These are phyloP conservation scores for Chrysosporium keratinophilum DNA, from an alignment of 2,329 filamentous ascomycete genomes.

Conservation along the genomic window DNA sequence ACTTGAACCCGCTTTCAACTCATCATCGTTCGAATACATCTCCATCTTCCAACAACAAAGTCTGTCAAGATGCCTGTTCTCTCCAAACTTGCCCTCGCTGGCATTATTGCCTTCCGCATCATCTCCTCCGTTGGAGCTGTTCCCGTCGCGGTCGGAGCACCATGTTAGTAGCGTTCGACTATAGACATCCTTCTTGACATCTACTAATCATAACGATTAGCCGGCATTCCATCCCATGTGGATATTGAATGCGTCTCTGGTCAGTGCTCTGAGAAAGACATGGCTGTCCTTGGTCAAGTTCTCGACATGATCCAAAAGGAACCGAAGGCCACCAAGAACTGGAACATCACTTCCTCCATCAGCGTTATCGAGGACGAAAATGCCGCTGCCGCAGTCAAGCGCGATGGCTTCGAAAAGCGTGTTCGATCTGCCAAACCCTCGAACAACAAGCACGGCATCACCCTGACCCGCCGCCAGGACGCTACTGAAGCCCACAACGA, in stretches of 20 bases:
- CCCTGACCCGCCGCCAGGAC: constrained; percentile 6
- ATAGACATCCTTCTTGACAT: not conserved
- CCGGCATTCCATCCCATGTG: constrained; percentile 2
- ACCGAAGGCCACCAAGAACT: constrained; percentile 1
- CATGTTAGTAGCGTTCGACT: not conserved
- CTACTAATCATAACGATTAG: not conserved
- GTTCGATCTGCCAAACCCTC: no score
- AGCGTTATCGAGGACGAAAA: not conserved
- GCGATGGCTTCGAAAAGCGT: no score
- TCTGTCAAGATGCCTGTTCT: not conserved
- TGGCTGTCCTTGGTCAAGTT: not conserved
- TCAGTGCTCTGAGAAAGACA: constrained; percentile 8
- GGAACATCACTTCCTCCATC: constrained; percentile 9
- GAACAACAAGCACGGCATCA: not conserved
- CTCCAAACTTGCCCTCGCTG: not conserved
- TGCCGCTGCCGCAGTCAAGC: no score
- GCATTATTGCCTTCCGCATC: not conserved
- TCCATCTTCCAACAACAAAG: not conserved
- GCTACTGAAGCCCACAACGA: not conserved
- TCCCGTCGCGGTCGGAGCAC: no score
- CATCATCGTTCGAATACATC: no score
- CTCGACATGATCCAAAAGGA: constrained; percentile 7
- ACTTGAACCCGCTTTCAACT: no score
- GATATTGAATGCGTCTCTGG: constrained; percentile 10
- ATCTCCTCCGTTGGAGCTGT: not conserved